Evolutionary conservation across 495 filamentous ascomycete species (phyloP).

Genomic region (Apodospora peruviana): DNA sequence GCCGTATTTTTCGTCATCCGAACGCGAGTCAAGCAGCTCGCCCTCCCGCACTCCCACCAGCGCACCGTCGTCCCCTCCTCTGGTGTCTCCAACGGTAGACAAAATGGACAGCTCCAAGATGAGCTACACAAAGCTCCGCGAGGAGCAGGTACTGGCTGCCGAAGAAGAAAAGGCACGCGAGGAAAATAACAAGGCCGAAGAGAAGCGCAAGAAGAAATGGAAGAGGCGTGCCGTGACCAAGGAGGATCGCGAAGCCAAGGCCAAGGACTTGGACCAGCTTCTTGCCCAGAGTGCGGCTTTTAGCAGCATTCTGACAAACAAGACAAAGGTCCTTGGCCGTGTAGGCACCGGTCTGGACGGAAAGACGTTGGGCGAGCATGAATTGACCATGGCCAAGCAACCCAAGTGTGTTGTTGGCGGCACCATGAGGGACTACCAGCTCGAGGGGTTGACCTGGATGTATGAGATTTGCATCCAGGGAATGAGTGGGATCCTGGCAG

Average conservation of each 20-base stretch:
- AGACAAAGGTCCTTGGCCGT: conserved; percentile 49
- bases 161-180: conserved; percentile 48
- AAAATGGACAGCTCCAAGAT: conserved; percentile 23
- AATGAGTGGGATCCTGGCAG: conserved; percentile 88
- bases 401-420: conserved; percentile 81
- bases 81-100: conserved; percentile 6
- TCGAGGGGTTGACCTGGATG: conserved; percentile 93
- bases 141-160: conserved; percentile 41
- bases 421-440: conserved; percentile 87
- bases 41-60: conserved; percentile 33
- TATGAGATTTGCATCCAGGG: conserved; percentile 78
- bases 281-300: conserved; percentile 43
- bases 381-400: conserved; percentile 74
- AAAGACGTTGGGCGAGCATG: conserved; percentile 64
- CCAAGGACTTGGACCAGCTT: conserved; percentile 45
- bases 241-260: conserved; percentile 46
- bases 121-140: conserved; percentile 28
- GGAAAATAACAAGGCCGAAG: conserved; percentile 43
- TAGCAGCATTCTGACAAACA: conserved; percentile 48
- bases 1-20: conserved; percentile 19
- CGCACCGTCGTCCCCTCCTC: conserved; percentile 38
- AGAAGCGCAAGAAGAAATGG: conserved; percentile 40
- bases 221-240: conserved; percentile 45
- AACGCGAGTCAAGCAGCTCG: conserved; percentile 20
- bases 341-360: conserved; percentile 48